Base-by-base conservation (phyloP, 2,329 filamentous ascomycete species). In the Venturia effusa region DNA sequence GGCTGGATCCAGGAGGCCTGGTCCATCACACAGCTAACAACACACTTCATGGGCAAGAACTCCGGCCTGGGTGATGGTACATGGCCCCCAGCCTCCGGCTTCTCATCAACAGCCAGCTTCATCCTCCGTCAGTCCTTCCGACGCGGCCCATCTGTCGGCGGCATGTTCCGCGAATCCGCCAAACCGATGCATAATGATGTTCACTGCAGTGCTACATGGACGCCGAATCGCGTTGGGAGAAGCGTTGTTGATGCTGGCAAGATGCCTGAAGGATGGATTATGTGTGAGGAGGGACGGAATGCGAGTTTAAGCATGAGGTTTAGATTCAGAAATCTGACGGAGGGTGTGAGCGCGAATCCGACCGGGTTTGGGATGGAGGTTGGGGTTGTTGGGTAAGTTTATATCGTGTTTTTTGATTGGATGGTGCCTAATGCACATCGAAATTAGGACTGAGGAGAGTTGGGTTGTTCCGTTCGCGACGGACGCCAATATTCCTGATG, bases 21-120 rank as follows among this genome's bases (percentile, higher is more conserved):
- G 68, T 60, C 34, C 24, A 71, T 72, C 34, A 62, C 70, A 13
- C 60, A 54, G 41, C 64, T 72, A 15, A 40, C 68, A 30, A 68
- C 69, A 48, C 71, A 73, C 66, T 72, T 71, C 66, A 71, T 73
- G 70, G 68, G 62, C 54, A 32, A 13, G 6, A 60, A 66, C 62
- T 68, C 68, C 7, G 71, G 71, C 10, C 57, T 71, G 8, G n/a
- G 4, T 22, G 67, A 68, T 57, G 66, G 66, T 41, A 54, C 43
- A 57, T 73, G 71, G 71, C 70, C 71, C 10, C 62, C 64, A 0
- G n/a, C 37, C 22, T 40, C 54, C 8, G 59, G 63, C 11, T 73
- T 70, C 67, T 61, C 68, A 45, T 68, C 66, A 7, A 69, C 69
- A 13, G 67, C 73, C 51, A 63, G 66, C 60, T 72, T 73, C 48